Percentiles rank a stretch among this genome's conserved stretches.
Conservation (phyloP, 768 basidiomycete species). For the Cystoderma amianthinum region DNA sequence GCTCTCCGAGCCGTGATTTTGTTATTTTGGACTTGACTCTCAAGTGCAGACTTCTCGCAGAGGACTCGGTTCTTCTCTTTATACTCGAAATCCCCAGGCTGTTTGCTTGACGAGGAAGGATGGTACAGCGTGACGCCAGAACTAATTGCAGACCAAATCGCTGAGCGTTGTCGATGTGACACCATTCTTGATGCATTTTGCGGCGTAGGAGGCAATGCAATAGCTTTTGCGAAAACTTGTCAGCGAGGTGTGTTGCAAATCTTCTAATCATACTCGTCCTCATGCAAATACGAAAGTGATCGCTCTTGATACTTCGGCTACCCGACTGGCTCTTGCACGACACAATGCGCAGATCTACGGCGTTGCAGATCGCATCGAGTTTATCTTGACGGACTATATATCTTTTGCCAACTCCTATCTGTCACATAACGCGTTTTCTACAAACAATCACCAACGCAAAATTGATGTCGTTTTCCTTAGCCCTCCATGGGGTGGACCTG, state of each 20-base stretch:
- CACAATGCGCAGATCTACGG: conserved; percentile 95
- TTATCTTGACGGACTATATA: conserved; percentile 81
- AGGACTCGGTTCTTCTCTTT: conserved; percentile 75
- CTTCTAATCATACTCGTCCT: conserved; percentile 1
- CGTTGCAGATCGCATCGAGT: conserved; percentile 92
- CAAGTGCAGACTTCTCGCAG: conserved; percentile 72
- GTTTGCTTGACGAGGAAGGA: conserved; percentile 90
- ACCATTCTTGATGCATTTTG: conserved; percentile 92
- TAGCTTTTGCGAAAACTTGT: conserved; percentile 95
- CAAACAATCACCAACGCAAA: conserved; percentile 28
- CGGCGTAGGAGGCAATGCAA: conserved; percentile 96
- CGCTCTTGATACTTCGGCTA: conserved; percentile 82
- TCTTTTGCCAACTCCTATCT: conserved; percentile 60
- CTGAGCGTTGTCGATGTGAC: conserved; percentile 82
- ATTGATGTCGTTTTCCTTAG: conserved; percentile 92
- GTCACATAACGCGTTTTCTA: conserved; percentile 17
- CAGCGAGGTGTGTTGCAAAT: conserved; percentile 78
- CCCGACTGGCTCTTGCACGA: conserved; percentile 81
- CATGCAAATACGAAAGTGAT: conserved; percentile 56
- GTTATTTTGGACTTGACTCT: background rate
- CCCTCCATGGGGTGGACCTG: conserved; percentile 93
- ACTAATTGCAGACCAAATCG: conserved; percentile 86
- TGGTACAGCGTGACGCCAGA: conserved; percentile 98
- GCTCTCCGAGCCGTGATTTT: conserved; percentile 1
- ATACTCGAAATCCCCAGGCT: conserved; percentile 64